Evolutionary conservation across 495 filamentous ascomycete species (phyloP).

Genomic region (Neohortaea acidophila): DNA sequence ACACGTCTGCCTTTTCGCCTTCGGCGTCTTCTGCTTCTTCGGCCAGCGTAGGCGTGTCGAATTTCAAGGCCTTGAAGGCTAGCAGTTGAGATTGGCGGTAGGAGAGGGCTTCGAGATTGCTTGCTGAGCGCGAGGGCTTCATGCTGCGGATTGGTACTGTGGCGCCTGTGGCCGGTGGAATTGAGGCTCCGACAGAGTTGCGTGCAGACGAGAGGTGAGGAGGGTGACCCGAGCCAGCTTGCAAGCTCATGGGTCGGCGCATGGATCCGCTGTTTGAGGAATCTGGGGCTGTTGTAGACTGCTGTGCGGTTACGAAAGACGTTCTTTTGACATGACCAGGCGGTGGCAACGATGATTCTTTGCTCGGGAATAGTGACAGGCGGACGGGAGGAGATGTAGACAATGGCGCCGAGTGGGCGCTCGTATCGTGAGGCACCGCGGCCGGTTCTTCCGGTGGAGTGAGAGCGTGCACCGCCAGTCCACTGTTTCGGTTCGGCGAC

Average conservation of each 20-base stretch:
- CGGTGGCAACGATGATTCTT: too few species aligned
- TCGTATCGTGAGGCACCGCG: not conserved
- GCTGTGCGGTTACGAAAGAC: too few species aligned
- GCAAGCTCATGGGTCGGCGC: constrained; percentile 23
- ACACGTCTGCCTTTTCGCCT: not conserved
- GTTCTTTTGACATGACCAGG: too few species aligned
- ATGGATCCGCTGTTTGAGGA: constrained; percentile 6
- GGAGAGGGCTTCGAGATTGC: not conserved
- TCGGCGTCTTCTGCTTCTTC: constrained; percentile 1
- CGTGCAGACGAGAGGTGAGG: constrained; percentile 23
- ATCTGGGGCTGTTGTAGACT: too few species aligned
- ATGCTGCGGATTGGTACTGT: constrained; percentile 6
- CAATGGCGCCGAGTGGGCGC: not conserved
- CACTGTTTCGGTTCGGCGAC: not conserved
- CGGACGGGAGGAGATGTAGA: not conserved
- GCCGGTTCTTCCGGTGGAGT: not conserved
- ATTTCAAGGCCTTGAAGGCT: not conserved
- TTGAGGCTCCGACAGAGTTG: constrained; percentile 14
- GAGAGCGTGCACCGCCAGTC: too few species aligned
- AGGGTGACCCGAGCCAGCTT: constrained; percentile 23
- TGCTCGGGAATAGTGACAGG: too few species aligned
- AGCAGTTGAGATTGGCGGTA: not conserved
- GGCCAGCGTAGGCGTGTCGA: not conserved
- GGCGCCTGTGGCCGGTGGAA: too few species aligned
- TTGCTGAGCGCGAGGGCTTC: constrained; percentile 13